Base-by-base conservation (phyloP, 768 basidiomycete genomes). In the Amanita subjunquillea region DNA sequence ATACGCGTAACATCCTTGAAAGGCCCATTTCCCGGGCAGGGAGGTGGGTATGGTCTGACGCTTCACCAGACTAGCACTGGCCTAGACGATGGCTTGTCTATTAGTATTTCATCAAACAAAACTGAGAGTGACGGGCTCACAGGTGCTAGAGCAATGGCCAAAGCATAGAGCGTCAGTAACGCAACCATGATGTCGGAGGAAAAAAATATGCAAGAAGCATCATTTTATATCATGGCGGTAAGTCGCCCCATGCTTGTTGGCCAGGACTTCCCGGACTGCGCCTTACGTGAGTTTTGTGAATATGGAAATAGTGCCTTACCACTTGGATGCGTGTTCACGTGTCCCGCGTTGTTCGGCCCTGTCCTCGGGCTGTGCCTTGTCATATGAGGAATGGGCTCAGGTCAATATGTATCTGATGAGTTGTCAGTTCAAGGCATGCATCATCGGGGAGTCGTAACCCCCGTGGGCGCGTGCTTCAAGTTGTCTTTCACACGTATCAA, bases 1-100 rank as follows among this genome's bases (percentile, higher is more conserved):
- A 17, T 59, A 85, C 84, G 74, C 76, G 67, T 77, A 79, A 58
- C 85, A 87, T 60, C 83, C 82, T 52, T 72, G 63, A 13, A 74
- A 72, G 15, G 70, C 70, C 83, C 83, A 87, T 46, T 65, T 70
- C 2, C 69, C 68, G 6, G 80, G 82, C 48, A 85, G 72, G 2
- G 48, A 57, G 3, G 69, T 60, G 13, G 74, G 74, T 34, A 74
- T 62, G 41, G 66, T 56, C 52, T 73, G 72, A 53, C 72, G 75
- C 52, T 66, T 67, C n/a, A 48, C 51, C 53, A 63, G 64, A 63
- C 55, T 63, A 61, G 65, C 62, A 56, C 59, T 58, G 60, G 60
- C 63, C 67, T 55, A 41, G 44, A 48, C 40, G 37, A 36, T 29
- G 27, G 23, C 54, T 45, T 40, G 51, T 46, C 48, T 29, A 40